Evolutionary conservation across 305 asterid species (phyloP).

Genomic region (Solanum hybrid): DNA sequence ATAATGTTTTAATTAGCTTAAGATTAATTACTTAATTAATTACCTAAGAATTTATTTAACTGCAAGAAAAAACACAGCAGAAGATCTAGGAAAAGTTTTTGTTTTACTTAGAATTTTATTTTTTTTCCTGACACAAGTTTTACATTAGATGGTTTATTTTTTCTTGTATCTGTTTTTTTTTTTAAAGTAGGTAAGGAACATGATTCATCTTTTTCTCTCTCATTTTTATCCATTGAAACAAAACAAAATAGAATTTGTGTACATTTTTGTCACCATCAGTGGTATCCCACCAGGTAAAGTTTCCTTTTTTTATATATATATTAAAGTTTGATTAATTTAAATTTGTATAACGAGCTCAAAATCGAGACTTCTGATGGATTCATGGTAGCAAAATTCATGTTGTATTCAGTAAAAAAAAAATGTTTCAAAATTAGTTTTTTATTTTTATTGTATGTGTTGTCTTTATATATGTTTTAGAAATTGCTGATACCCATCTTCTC

Average conservation of each 20-base stretch:
- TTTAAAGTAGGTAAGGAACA: background rate
- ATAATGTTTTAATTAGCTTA: background rate
- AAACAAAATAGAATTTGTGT: background rate
- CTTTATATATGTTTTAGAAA: conserved; percentile 5
- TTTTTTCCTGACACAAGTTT: background rate
- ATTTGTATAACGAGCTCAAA: background rate
- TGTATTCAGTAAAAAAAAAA: background rate
- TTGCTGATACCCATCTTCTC: conserved; percentile 31
- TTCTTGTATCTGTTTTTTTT: background rate
- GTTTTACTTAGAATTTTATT: background rate
- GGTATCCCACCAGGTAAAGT: conserved; percentile 4
- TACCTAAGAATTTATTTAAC: background rate
- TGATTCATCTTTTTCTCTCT: conserved; percentile 1
- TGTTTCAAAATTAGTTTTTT: background rate
- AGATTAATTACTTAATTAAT: background rate
- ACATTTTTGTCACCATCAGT: conserved; percentile 22
- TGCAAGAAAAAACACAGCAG: background rate
- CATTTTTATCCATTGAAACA: background rate
- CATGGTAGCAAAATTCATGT: background rate
- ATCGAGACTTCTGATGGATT: background rate
- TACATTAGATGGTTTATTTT: background rate
- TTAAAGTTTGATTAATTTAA: background rate
- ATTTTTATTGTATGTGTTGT: background rate
- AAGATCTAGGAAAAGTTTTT: conserved; percentile 2
- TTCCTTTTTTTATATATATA: too few relatives aligned